Evolutionary conservation across 176 grass and related monocot genomes (phyloP), one percentile per base, ranked within the genome.

Genomic region (Tillandsia fasciculata): DNA sequence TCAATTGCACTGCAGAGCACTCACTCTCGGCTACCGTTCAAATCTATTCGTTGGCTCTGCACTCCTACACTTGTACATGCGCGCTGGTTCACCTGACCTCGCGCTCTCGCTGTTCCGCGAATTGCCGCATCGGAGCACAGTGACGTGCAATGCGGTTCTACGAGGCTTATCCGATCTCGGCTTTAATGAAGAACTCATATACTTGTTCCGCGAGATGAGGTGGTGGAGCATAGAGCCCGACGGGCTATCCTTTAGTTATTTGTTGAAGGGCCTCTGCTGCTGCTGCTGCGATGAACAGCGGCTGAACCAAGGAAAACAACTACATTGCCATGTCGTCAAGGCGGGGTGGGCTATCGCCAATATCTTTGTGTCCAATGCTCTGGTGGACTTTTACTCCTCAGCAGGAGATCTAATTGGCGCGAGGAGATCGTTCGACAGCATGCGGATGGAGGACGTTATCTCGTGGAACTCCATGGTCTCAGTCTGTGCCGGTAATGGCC

Each of bases 401-500:
- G 64, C 15, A 0, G 66, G 79, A 24, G 65, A 81, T 69, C 67
- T 64, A 20, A 49, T 64, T 49, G 79, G 69, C 51, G 57, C 56
- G 48, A 59, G 33, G 72, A 52, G 11, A 23, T 68, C 72, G 52
- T 57, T 81, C 12, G 50, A 53, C 70, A 49, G 51, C 50, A 75
- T 81, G 26, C 72, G 49, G 12, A 26, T 26, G 0, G 66, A 70
- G 66, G 79, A 81, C 52, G 49, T 75, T 18, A 81, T 81, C 49
- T 53, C 79, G 7, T 81, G 79, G 79, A 81, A 75, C 56, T 81
- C 79, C 12, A 65, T 75, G 28, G 66, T 81, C 59, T 69, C 72
- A n/a, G 66, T 70, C 50, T 75, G 63, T 26, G 54, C 72, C 26
- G 67, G n/a, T 17, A 68, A 64, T 52, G 56, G 72, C 5, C 26